A percentile compares a stretch with the other conserved stretches of the same genome.
phyloP scores from a whole-genome alignment of 768 basidiomycete genomes.

The Asterophora lycoperdoides region DNA sequence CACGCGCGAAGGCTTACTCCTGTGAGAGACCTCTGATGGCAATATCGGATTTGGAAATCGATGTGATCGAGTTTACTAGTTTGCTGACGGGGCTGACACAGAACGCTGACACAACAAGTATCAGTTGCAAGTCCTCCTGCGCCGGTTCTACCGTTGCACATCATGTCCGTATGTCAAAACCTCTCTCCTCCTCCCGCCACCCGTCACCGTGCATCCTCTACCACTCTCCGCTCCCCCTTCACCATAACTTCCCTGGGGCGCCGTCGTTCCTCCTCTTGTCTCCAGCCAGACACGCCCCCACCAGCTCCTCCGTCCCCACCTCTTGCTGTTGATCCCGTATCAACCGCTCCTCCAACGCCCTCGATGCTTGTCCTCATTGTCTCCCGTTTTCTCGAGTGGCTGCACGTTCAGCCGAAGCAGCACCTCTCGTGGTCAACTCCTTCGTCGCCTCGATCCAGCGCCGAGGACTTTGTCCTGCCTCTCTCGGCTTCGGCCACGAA shows the following conservation, averaged over 20 bases:
- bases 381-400: constrained; percentile 48
- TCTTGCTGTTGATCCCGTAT: constrained; percentile 12
- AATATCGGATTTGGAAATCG: constrained; percentile 10
- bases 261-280: constrained; percentile 47
- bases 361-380: constrained; percentile 51
- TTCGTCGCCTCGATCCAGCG: constrained; percentile 38
- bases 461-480: constrained; percentile 49
- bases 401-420: constrained; percentile 43
- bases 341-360: constrained; percentile 23
- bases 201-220: constrained; percentile 58
- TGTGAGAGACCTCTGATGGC: constrained; percentile 1
- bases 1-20: background rate
- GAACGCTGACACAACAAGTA: constrained; percentile 5
- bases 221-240: constrained; percentile 48
- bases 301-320: constrained; percentile 9
- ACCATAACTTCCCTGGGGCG: constrained; percentile 52
- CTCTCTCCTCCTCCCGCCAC: constrained; percentile 36
- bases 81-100: constrained; percentile 11
- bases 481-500: constrained; percentile 42
- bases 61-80: constrained; percentile 6
- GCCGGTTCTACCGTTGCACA: constrained; percentile 1
- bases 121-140: background rate
- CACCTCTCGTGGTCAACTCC: constrained; percentile 40
- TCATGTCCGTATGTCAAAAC: constrained; percentile 18
- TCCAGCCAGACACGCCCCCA: constrained; percentile 26